Conservation (phyloP, 352 stramenopile genomes). For the Plasmopara viticola region DNA sequence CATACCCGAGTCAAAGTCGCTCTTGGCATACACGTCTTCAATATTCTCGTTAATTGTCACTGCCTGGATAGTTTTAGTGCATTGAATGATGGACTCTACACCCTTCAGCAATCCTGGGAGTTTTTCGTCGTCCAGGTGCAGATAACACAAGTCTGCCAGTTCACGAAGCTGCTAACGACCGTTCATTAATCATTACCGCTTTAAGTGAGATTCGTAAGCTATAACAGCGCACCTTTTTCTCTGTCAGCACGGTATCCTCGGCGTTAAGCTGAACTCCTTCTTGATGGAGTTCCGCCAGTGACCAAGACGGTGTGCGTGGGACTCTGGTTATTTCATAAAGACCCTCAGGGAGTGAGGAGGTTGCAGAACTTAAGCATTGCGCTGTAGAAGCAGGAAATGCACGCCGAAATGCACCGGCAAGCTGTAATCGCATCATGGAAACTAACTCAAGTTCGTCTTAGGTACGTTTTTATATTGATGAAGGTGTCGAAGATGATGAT, state of each 20-base stretch:
- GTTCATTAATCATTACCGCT: neutral
- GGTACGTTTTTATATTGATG: constrained; percentile 21
- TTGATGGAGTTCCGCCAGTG: constrained; percentile 70
- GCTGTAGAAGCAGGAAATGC: neutral
- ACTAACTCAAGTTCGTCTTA: constrained; percentile 2
- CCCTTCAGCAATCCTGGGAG: constrained; percentile 66
- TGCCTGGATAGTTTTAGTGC: constrained; percentile 79
- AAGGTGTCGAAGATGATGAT: constrained; percentile 82
- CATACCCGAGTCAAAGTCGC: constrained; percentile 42
- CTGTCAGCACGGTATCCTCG: constrained; percentile 46
- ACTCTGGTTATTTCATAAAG: constrained; percentile 55
- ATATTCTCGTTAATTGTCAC: constrained; percentile 78
- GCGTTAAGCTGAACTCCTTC: constrained; percentile 37
- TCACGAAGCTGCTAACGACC: constrained; percentile 44
- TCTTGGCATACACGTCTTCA: constrained; percentile 74
- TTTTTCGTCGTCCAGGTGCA: constrained; percentile 71
- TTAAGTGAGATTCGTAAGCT: neutral
- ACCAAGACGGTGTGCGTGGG: constrained; percentile 70
- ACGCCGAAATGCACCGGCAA: constrained; percentile 14
- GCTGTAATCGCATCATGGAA: constrained; percentile 9
- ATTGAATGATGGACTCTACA: constrained; percentile 85
- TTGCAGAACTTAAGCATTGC: constrained; percentile 15
- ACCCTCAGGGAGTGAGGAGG: constrained; percentile 32
- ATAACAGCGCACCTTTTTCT: constrained; percentile 41
- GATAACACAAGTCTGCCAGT: constrained; percentile 73